These are phyloP conservation scores for Exophiala sideris DNA, from an alignment of 2,329 filamentous ascomycete species.

Conservation along the genomic window DNA sequence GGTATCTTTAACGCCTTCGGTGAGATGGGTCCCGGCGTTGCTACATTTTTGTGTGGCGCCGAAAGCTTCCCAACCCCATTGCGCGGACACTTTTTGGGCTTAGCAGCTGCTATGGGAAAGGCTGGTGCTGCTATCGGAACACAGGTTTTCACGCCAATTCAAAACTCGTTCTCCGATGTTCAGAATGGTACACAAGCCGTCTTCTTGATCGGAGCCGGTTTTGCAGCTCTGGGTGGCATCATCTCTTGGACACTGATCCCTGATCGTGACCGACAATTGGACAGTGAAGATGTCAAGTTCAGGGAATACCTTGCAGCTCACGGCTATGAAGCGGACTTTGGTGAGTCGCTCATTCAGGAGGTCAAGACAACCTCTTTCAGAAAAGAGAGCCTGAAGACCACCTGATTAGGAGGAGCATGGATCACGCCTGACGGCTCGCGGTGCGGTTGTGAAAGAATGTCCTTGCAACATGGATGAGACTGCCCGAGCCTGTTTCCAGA, in stretches of 20 bases:
- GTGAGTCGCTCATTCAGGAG: constrained; percentile 5
- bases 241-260: constrained; percentile 48
- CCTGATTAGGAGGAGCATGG: neutral
- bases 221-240: constrained; percentile 47
- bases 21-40: constrained; percentile 51
- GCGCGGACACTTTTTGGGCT: constrained; percentile 49
- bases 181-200: constrained; percentile 48
- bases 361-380: constrained; percentile 7
- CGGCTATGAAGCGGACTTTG: constrained; percentile 37
- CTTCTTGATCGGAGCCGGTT: constrained; percentile 51
- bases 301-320: constrained; percentile 44
- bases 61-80: constrained; percentile 52
- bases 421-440: too few relatives aligned
- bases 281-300: constrained; percentile 46
- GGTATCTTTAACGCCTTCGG: constrained; percentile 50
- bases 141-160: constrained; percentile 51
- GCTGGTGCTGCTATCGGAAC: constrained; percentile 52
- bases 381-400: neutral
- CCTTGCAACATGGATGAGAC: too few relatives aligned
- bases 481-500: too few relatives aligned
- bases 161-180: constrained; percentile 41
- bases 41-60: constrained; percentile 37
- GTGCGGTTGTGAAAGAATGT: too few relatives aligned
- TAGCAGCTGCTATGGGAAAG: constrained; percentile 49
- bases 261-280: constrained; percentile 41